Percentiles rank a stretch among this genome's conserved stretches.
These are phyloP conservation scores for Rheum nobile DNA, from an alignment of 148 eudicot genomes.

Conservation along the genomic window DNA sequence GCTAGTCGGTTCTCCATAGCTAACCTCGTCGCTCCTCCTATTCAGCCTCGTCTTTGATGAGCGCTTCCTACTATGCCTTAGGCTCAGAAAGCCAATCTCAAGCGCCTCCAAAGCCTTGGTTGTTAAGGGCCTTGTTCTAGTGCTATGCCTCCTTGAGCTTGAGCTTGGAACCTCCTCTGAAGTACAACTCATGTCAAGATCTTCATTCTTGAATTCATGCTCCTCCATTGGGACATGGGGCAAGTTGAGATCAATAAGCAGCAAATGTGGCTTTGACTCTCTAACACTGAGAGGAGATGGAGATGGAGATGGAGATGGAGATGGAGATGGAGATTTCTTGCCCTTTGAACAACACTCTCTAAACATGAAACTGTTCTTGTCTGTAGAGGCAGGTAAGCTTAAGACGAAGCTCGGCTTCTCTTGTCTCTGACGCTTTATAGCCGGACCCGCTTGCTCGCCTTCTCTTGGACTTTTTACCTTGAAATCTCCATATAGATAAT, in stretches of 20 bases:
- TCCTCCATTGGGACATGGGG: conserved; percentile 6
- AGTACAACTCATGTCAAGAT: not conserved
- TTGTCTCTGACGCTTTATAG: conserved; percentile 6
- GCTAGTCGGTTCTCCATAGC: not conserved
- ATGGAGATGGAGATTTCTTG: no score
- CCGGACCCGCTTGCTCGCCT: no score
- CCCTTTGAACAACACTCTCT: not conserved
- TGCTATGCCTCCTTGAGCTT: conserved; percentile 21
- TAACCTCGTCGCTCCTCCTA: not conserved
- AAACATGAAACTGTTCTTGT: not conserved
- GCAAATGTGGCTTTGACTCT: not conserved
- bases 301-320: no score
- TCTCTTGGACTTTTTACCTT: not conserved
- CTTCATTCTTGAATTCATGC: not conserved
- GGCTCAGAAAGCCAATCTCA: conserved; percentile 8
- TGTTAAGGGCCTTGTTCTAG: conserved; percentile 21
- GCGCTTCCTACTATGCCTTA: not conserved
- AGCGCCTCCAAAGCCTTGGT: conserved; percentile 21
- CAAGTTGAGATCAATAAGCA: not conserved
- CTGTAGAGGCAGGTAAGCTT: conserved; percentile 6
- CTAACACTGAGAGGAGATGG: not conserved
- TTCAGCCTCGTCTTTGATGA: not conserved
- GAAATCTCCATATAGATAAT: not conserved
- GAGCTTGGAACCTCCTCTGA: not conserved
- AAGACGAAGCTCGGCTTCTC: not conserved